Conservation (phyloP, 129 eudicot genomes). For the carrot (Daucus carota) region DH1_v3.0 NC_030389.2:32783501-32784000, state of each 20-base stretch:
- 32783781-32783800: slow-evolving; percentile 10
- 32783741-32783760: slow-evolving; percentile 47
- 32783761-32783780: slow-evolving; percentile 29
- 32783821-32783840: slow-evolving; percentile 5
- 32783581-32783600: too few relatives aligned
- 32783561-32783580: too few relatives aligned
- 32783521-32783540: too few relatives aligned
- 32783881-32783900: slow-evolving; percentile 4
- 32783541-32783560: too few relatives aligned
- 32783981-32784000: slow-evolving; percentile 9
- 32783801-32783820: slow-evolving; percentile 16
- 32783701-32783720: too few relatives aligned
- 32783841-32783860: slow-evolving; percentile 8
- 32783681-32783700: too few relatives aligned
- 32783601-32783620: too few relatives aligned
- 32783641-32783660: too few relatives aligned
- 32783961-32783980: slow-evolving; percentile 18
- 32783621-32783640: too few relatives aligned
- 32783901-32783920: slow-evolving; percentile 12
- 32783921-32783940: slow-evolving; percentile 8
- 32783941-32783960: slow-evolving; percentile 30
- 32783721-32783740: not conserved
- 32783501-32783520: too few relatives aligned
- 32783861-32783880: slow-evolving; percentile 2
- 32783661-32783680: too few relatives aligned